Evolutionary conservation across 2,329 filamentous ascomycete species (phyloP).

Genomic region (Biscogniauxia mediterranea): DNA sequence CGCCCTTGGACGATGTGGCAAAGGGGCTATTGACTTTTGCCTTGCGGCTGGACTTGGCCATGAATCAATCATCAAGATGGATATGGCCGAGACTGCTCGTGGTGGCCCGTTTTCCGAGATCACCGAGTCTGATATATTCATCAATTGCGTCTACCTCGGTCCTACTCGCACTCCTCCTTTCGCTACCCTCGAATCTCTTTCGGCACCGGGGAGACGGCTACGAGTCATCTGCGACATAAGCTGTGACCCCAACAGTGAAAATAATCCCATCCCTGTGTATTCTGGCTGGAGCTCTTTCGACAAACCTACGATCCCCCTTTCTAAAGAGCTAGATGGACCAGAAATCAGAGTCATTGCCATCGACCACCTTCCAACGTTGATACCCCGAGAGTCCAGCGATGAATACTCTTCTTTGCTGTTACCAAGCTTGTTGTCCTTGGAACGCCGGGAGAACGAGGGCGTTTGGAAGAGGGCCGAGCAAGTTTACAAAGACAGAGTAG

Average conservation of each 20-base stretch:
- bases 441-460: conserved; percentile 2
- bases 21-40: conserved; percentile 3
- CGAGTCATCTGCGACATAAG: conserved; percentile 10
- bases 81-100: conserved; percentile 6
- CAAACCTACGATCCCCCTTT: conserved; percentile 4
- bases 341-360: conserved; percentile 6
- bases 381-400: conserved; percentile 11
- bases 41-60: conserved; percentile 1
- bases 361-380: conserved; percentile 8
- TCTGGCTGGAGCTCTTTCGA: conserved; percentile 4
- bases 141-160: conserved; percentile 11
- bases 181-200: conserved; percentile 4
- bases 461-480: conserved; percentile 7
- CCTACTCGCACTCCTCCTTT: conserved; percentile 6
- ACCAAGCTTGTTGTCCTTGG: conserved; percentile 8
- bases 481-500: not conserved
- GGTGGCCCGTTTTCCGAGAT: conserved; percentile 12
- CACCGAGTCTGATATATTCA: conserved; percentile 1
- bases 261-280: conserved; percentile 11
- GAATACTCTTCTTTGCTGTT: conserved; percentile 9
- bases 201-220: conserved; percentile 3
- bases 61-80: conserved; percentile 8
- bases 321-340: conserved; percentile 1
- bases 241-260: conserved; percentile 8
- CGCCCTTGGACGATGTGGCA: conserved; percentile 10